Percentiles rank a stretch among this genome's conserved stretches.
Evolutionary conservation across 176 grass and related monocot genomes (phyloP).

Genomic region (Lolium perenne): DNA sequence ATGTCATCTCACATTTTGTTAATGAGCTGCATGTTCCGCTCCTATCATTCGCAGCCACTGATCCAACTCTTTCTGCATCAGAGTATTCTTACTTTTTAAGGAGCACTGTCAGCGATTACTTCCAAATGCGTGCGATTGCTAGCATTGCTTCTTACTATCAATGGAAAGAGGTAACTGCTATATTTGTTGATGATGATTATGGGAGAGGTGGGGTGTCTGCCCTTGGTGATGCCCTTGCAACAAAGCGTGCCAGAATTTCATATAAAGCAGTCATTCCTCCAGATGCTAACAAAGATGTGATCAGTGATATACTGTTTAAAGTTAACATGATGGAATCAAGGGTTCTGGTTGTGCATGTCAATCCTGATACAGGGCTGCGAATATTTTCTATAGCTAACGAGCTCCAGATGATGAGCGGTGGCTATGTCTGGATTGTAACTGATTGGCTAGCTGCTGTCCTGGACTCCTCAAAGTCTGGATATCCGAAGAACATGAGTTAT

Average conservation of each 20-base stretch:
- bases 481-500: slow-evolving; percentile 50
- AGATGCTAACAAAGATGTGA: slow-evolving; percentile 46
- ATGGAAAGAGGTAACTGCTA: slow-evolving; percentile 73
- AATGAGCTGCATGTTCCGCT: slow-evolving; percentile 79
- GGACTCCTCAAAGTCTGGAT: slow-evolving; percentile 55
- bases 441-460: slow-evolving; percentile 86
- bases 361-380: slow-evolving; percentile 72
- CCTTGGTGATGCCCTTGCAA: slow-evolving; percentile 63
- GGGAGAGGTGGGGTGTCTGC: slow-evolving; percentile 62
- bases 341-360: slow-evolving; percentile 74
- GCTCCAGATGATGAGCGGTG: slow-evolving; percentile 61
- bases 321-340: slow-evolving; percentile 91
- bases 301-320: slow-evolving; percentile 58
- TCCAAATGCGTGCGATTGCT: slow-evolving; percentile 78
- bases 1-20: slow-evolving; percentile 74
- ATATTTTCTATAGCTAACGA: slow-evolving; percentile 69
- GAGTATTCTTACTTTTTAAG: slow-evolving; percentile 87
- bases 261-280: slow-evolving; percentile 76
- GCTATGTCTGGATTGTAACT: slow-evolving; percentile 92
- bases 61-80: slow-evolving; percentile 71
- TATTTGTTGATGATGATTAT: slow-evolving; percentile 91
- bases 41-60: slow-evolving; percentile 75
- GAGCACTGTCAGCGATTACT: slow-evolving; percentile 65
- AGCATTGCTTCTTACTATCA: slow-evolving; percentile 73
- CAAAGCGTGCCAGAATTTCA: slow-evolving; percentile 65